Base-by-base conservation (phyloP, 495 filamentous ascomycete species). In the Tuber brumale region DNA sequence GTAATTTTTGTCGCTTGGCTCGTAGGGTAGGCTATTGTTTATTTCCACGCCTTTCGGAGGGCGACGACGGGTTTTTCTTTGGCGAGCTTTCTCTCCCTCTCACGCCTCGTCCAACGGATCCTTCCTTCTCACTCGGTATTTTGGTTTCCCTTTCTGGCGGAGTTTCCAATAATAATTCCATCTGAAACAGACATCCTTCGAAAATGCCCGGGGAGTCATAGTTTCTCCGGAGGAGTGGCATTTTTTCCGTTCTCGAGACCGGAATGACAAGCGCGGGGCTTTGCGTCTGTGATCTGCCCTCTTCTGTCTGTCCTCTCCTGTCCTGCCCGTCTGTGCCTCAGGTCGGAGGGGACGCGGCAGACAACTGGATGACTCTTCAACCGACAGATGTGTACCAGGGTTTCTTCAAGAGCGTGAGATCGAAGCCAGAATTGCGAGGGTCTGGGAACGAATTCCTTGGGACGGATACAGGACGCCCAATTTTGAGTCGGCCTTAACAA, bases 141-240 rank as follows among this genome's bases (percentile, higher is more conserved):
- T 12, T 12, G 48, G 48, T 27, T 57, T n/a, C 14, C n/a, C 57
- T 31, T 18, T 31, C 27, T 27, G 31, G 57, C 27, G n/a, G 57
- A 27, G 27, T 18, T 66, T 66, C 57, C 57, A 66, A 66, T 66
- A 66, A 66, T 66, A 66, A 66, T 31, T 31, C 57, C 2, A 16
- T n/a, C 57, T 66, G 57, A 66, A 66, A 66, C 57, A 66, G 57
- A 31, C 57, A 66, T 10, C 57, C 57, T 66, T 21, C 57, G 57
- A n/a, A 66, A 66, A 16, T 66, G n/a, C 9, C 14, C n/a, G 31
- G 3, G 27, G 57, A 66, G 57, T 66, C 57, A 66, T 66, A 66
- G 57, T 66, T 66, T 66, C 57, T 66, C 57, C 57, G 57, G 57
- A 31, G 57, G 10, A 5, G 57, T 18, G n/a, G 21, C 27, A 66